These are phyloP conservation scores for Diaporthe destruens DNA, from an alignment of 2,329 filamentous ascomycete genomes.

Conservation along the genomic window DNA sequence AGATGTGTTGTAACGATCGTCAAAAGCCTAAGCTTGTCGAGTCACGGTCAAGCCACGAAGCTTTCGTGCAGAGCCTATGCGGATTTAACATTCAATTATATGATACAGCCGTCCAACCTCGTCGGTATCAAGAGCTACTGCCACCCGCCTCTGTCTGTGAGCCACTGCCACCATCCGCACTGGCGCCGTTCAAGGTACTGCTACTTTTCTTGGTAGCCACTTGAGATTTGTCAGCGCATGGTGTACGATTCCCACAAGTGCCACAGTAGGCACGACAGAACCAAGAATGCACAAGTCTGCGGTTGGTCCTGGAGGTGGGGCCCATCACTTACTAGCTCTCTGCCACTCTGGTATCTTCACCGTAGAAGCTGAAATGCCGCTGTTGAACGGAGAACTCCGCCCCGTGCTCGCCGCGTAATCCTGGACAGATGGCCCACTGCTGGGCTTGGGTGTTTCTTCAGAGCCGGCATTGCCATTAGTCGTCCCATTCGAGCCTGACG, in stretches of 20 bases:
- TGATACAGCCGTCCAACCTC: background rate
- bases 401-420: constrained; percentile 53
- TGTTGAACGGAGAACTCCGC: constrained; percentile 61
- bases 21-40: background rate
- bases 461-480: constrained; percentile 46
- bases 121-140: constrained; percentile 32
- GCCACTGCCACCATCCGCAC: constrained; percentile 36
- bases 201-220: constrained; percentile 63
- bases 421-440: constrained; percentile 45
- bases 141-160: constrained; percentile 39
- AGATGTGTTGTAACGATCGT: background rate
- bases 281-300: background rate
- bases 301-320: background rate
- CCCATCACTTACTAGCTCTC: constrained; percentile 65
- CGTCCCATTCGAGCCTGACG: constrained; percentile 46
- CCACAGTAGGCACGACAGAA: background rate
- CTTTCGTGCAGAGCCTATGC: background rate
- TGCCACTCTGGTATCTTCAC: constrained; percentile 86
- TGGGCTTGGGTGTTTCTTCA: constrained; percentile 51
- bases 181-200: constrained; percentile 40
- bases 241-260: background rate
- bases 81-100: background rate
- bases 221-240: background rate
- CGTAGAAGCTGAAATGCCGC: constrained; percentile 63
- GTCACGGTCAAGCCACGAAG: background rate